Conservation (phyloP, 2,329 filamentous ascomycete genomes). For the Microdochium nivale region DNA sequence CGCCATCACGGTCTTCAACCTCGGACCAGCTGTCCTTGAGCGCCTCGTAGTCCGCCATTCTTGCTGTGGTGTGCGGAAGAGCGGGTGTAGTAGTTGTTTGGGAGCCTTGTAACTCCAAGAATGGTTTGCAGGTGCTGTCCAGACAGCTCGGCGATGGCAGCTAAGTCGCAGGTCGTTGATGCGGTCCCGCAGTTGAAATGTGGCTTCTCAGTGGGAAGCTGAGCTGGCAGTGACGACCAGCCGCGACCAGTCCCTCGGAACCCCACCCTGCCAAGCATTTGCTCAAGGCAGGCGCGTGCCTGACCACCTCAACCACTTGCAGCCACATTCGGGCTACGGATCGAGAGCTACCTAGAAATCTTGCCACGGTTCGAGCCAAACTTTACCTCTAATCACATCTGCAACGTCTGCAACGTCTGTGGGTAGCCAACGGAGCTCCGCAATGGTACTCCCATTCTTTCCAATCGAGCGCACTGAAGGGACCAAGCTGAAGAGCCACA, state of each 20-base stretch:
- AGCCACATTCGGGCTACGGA: no score
- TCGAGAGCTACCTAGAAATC: no score
- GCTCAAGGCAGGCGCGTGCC: neutral
- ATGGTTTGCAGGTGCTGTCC: no score
- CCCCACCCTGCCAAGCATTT: neutral
- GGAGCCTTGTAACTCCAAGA: no score
- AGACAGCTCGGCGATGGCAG: neutral
- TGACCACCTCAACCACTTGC: no score
- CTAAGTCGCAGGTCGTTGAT: neutral
- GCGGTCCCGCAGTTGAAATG: neutral
- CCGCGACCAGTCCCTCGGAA: neutral
- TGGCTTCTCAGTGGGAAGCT: neutral
- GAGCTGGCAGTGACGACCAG: neutral
- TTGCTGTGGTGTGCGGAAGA: neutral
- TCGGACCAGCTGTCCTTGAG: constrained; percentile 96
- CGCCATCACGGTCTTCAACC: constrained; percentile 91
- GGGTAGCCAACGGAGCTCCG: no score
- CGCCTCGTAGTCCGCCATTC: constrained; percentile 67
- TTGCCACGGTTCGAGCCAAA: no score
- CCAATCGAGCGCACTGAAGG: no score
- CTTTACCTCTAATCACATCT: no score
- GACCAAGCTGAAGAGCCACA: no score
- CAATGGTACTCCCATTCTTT: no score
- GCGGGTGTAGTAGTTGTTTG: neutral
- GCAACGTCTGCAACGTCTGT: no score